A percentile compares a stretch with the other conserved stretches of the same genome.
These are phyloP conservation scores for Epichloe amarillans DNA, from an alignment of 2,329 filamentous ascomycete species.

Conservation along the genomic window DNA sequence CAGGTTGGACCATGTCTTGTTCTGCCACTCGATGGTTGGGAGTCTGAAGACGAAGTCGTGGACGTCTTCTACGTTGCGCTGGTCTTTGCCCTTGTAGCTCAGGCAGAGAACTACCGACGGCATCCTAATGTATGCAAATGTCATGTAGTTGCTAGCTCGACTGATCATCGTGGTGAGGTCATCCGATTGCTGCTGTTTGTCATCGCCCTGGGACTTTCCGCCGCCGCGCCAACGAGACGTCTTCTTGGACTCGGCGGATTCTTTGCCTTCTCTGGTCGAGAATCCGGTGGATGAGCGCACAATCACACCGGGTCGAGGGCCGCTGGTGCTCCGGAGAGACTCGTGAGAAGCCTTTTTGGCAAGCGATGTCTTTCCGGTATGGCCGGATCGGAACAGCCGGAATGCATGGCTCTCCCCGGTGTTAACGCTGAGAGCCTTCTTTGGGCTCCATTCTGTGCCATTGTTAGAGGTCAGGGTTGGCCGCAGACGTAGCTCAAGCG, in stretches of 20 bases:
- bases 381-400: slow-evolving; percentile 34
- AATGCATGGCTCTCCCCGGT: slow-evolving; percentile 30
- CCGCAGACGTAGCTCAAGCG: slow-evolving; percentile 68
- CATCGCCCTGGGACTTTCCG: slow-evolving; percentile 33
- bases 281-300: slow-evolving; percentile 33
- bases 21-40: slow-evolving; percentile 87
- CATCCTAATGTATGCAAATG: slow-evolving; percentile 87
- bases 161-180: slow-evolving; percentile 95
- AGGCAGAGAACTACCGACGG: slow-evolving; percentile 90
- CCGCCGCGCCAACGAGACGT: slow-evolving; percentile 40
- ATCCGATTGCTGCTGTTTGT: slow-evolving; percentile 58
- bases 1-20: slow-evolving; percentile 98
- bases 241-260: slow-evolving; percentile 28
- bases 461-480: slow-evolving; percentile 60
- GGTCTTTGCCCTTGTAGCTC: slow-evolving; percentile 90
- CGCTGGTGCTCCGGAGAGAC: slow-evolving; percentile 32
- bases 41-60: slow-evolving; percentile 96
- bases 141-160: slow-evolving; percentile 94
- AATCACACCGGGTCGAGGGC: slow-evolving; percentile 28
- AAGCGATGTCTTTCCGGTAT: slow-evolving; percentile 27
- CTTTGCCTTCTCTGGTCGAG: slow-evolving; percentile 25
- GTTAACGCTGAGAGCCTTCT: slow-evolving; percentile 36
- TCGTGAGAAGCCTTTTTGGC: slow-evolving; percentile 43
- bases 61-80: slow-evolving; percentile 91
- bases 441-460: slow-evolving; percentile 19